Base-by-base conservation (phyloP, 345 rosid genomes). In the Salix purpurea region DNA sequence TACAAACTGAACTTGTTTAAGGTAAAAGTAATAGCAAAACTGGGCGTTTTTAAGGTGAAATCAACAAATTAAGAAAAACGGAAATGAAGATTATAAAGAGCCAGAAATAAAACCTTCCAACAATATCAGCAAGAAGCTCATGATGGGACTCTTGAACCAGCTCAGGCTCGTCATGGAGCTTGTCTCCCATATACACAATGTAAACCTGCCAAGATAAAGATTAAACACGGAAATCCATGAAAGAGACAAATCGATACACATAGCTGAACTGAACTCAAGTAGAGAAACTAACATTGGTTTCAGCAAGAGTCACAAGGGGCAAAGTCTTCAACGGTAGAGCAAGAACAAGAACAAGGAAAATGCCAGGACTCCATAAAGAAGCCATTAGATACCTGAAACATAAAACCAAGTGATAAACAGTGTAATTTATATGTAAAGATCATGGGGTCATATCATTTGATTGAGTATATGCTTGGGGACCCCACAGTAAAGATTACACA, bases 141-240 rank as follows among this genome's bases (percentile, higher is more conserved):
- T 88, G 91, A 84, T 90, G 94, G 19, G 89, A 84, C 78, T 81
- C 71, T 39, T 87, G 83, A 46, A 87, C 77, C 16, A 79, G 50
- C 71, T 86, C 58, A 5, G 86, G 89, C 73, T 85, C 73, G 19
- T 82, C 82, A 62, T 79, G 86, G 77, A 73, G 81, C 80, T 69
- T 89, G 78, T 84, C 90, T 61, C 97, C 94, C 79, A 89, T 69
- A 56, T 90, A 91, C 50, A 89, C 86, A 11, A 90, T 86, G 76
- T 92, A 89, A 78, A 90, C 86, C 94, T 90, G 88, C 24, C 24
- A 23, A 0, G 28, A 23, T 23, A 10, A 58, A 23, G 28, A 58
- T 56, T n/a, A 56, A n/a, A 56, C 26, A n/a, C 26, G 9, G 26
- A 9, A 58, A 58, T 58, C 28, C 26, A 58, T n/a, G 28, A 58